Base-by-base conservation (phyloP, 73 alveolate genomes). In the Symbiodinium natans region DNA sequence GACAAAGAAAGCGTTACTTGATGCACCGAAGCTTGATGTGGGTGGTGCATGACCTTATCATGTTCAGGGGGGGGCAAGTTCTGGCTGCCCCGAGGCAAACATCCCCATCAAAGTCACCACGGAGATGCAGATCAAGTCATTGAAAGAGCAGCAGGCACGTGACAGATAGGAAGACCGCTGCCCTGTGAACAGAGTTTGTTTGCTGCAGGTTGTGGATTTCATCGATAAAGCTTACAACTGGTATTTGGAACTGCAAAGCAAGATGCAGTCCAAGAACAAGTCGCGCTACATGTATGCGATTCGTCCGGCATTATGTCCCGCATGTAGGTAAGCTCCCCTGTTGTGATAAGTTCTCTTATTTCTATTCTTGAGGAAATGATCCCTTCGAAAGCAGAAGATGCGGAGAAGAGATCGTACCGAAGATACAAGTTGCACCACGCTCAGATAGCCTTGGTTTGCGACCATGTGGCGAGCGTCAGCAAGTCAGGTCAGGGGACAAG, bases 241-340 rank as follows among this genome's bases (percentile, higher is more conserved):
- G 97, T 90, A 90, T 38, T 73, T 90, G 97, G 97, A 90, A n/a
- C 36, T 59, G 88, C 97, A 71, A 56, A 90, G 87, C 88, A 63
- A 90, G 97, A 63, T 71, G 97, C 97, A 90, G 83, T 87, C 94
- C 94, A 87, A 87, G 52, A 73, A 34, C 74, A 90, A 90, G 36
- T 38, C 77, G 19, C 71, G 97, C 21, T 90, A 90, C 80, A 90
- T 90, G 97, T 90, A 90, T 54, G 97, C 4, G 75, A 33, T 54
- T 71, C n/a, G 83, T 2, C 84, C 9, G 43, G 27, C 0, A 1
- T 19, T 10, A 13, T 59, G 77, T 33, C 42, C 6, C 43, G 11
- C n/a, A n/a, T 74, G 25, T 13, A 33, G 43, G n/a, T 74, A 27
- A 74, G 29, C 27, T 33, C 41, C 41, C 33, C 29, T 0, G 36